Evolutionary conservation across 1,284 basidiomycete species (phyloP).

Genomic region (Leccinum subrobustum): DNA sequence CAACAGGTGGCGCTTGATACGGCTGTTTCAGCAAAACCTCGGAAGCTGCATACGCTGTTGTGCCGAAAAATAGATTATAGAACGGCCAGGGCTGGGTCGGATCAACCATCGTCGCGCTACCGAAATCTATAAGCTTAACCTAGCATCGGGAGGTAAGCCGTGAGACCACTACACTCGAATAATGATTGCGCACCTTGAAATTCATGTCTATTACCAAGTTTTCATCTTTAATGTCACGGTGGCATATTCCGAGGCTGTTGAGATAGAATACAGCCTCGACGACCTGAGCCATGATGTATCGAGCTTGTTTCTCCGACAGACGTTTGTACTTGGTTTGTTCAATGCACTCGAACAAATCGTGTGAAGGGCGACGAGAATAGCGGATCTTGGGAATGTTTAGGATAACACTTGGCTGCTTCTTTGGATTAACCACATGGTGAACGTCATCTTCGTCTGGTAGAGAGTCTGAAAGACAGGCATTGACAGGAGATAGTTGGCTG

Average conservation of each 20-base stretch:
- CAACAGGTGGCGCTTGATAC: slow-evolving; percentile 77
- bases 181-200: slow-evolving; percentile 49
- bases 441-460: slow-evolving; percentile 8
- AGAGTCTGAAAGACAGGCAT: slow-evolving; percentile 22
- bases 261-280: slow-evolving; percentile 84
- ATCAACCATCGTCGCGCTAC: slow-evolving; percentile 80
- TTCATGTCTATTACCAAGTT: slow-evolving; percentile 83
- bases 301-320: slow-evolving; percentile 76
- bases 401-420: slow-evolving; percentile 12
- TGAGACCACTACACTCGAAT: background rate
- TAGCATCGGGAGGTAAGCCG: slow-evolving; percentile 30
- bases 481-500: slow-evolving; percentile 23
- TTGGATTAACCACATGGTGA: slow-evolving; percentile 9
- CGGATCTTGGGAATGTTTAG: slow-evolving; percentile 40
- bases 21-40: slow-evolving; percentile 79
- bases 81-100: slow-evolving; percentile 62
- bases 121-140: slow-evolving; percentile 95
- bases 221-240: slow-evolving; percentile 95
- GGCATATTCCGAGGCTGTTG: slow-evolving; percentile 73
- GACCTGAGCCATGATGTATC: slow-evolving; percentile 84
- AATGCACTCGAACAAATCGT: slow-evolving; percentile 93
- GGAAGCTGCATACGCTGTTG: slow-evolving; percentile 75
- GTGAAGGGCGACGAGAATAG: slow-evolving; percentile 74
- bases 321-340: slow-evolving; percentile 80
- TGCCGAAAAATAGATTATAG: slow-evolving; percentile 78